phyloP scores from a whole-genome alignment of 2,329 filamentous ascomycete genomes.

The Chrysoporthe deuterocubensis region DNA sequence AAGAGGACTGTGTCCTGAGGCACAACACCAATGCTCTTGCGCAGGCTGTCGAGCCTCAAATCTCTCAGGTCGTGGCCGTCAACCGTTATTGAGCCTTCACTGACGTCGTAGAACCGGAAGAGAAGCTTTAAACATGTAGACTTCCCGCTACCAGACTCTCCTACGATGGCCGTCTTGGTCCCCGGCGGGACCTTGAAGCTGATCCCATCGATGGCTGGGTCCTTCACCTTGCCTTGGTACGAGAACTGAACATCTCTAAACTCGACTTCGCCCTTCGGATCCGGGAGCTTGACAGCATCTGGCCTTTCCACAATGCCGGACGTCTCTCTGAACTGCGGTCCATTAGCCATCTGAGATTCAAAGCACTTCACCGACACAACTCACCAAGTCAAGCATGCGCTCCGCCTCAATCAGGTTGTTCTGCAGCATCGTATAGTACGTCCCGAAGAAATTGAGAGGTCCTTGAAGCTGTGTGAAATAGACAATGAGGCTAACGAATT shows the following conservation, averaged over 20 bases:
- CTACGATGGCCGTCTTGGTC: conserved; percentile 51
- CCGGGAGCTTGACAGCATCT: conserved; percentile 40
- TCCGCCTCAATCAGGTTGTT: conserved; percentile 52
- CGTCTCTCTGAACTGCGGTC: conserved; percentile 45
- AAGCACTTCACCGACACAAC: neutral
- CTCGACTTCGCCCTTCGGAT: conserved; percentile 43
- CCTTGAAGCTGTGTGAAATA: conserved; percentile 66
- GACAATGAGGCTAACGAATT: conserved; percentile 60
- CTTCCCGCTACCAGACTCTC: conserved; percentile 52
- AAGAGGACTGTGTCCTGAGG: conserved; percentile 93
- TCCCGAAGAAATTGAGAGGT: conserved; percentile 64
- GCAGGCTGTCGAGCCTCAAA: conserved; percentile 83
- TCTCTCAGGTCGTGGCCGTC: conserved; percentile 70
- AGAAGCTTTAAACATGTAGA: conserved; percentile 54
- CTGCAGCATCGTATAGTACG: conserved; percentile 51
- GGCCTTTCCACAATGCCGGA: conserved; percentile 48
- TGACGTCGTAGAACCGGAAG: conserved; percentile 56
- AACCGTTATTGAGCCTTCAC: conserved; percentile 49
- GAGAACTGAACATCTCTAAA: conserved; percentile 50
- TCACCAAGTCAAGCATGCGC: conserved; percentile 46
- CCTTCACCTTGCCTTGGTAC: conserved; percentile 44
- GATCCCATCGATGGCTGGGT: conserved; percentile 44
- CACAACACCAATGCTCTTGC: conserved; percentile 88
- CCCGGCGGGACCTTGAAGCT: conserved; percentile 48
- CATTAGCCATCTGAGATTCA: neutral